Conservation (phyloP, 192 early-diverging fungal species). For the Backusella westeae region DNA sequence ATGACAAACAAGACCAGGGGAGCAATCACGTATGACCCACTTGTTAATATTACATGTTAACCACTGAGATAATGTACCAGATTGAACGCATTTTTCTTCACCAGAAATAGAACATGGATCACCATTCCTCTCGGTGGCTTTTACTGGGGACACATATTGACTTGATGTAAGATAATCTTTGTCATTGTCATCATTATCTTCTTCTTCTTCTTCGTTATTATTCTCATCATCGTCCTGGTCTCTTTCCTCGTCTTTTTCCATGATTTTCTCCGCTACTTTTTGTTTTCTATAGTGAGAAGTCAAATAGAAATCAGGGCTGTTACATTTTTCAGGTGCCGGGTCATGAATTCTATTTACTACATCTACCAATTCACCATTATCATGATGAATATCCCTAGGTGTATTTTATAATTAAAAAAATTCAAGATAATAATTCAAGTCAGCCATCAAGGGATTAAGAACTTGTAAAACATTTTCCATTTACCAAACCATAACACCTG, state of each 20-base stretch:
- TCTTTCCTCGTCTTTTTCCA: not conserved
- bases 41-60: slow-evolving; percentile 16
- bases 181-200: not conserved
- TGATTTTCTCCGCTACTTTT: not conserved
- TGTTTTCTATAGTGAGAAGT: not conserved
- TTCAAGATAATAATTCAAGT: not conserved
- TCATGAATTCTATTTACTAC: slow-evolving; percentile 24
- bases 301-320: slow-evolving; percentile 2
- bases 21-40: slow-evolving; percentile 22
- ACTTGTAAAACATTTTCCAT: not conserved
- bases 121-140: not conserved
- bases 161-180: not conserved
- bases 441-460: not conserved
- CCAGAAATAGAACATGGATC: not conserved
- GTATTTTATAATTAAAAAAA: not conserved
- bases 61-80: slow-evolving; percentile 8
- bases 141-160: not conserved
- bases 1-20: slow-evolving; percentile 18
- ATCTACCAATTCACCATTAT: slow-evolving; percentile 36
- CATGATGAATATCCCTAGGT: slow-evolving; percentile 37
- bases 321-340: not conserved
- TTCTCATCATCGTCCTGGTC: not conserved
- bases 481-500: slow-evolving; percentile 69
- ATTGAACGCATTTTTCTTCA: slow-evolving; percentile 1
- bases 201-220: not conserved